Evolutionary conservation across 106 monocot genomes (phyloP).

Genomic region (Gastrodia elata): DNA sequence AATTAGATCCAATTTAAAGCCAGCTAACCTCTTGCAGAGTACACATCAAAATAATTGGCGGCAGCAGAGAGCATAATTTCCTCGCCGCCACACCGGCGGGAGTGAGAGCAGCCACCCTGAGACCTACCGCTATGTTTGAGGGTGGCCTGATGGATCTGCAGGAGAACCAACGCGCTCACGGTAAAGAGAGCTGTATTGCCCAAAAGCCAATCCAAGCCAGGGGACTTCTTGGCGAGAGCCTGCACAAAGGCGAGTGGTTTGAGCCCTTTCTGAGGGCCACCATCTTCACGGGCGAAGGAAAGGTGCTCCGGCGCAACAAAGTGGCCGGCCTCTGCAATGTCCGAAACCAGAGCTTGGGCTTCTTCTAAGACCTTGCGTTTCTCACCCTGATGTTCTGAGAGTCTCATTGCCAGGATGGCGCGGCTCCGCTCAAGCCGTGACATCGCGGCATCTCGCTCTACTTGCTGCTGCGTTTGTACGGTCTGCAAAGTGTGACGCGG

Average conservation of each 20-base stretch:
- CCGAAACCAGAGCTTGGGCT: slow-evolving; percentile 71
- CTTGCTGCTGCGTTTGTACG: slow-evolving; percentile 77
- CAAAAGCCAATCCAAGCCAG: slow-evolving; percentile 26
- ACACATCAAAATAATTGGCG: slow-evolving; percentile 9
- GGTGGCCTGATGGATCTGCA: slow-evolving; percentile 59
- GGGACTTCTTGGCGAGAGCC: slow-evolving; percentile 35
- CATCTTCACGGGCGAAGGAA: slow-evolving; percentile 15
- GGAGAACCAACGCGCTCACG: slow-evolving; percentile 69
- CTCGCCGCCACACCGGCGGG: too few species aligned
- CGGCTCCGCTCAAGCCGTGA: slow-evolving; percentile 82
- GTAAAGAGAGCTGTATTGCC: slow-evolving; percentile 83
- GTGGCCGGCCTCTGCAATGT: slow-evolving; percentile 27
- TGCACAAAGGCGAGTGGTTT: slow-evolving; percentile 13
- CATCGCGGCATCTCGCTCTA: slow-evolving; percentile 77
- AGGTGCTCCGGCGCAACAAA: slow-evolving; percentile 42
- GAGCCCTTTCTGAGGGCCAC: not conserved
- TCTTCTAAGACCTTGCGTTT: slow-evolving; percentile 91
- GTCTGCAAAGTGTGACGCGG: slow-evolving; percentile 32
- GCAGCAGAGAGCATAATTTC: too few species aligned
- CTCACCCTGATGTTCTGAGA: slow-evolving; percentile 76
- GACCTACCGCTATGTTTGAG: slow-evolving; percentile 15
- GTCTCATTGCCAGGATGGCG: slow-evolving; percentile 70
- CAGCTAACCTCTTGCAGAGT: slow-evolving; percentile 6
- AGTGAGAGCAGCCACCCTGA: too few species aligned
- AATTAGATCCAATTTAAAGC: too few species aligned